These are phyloP conservation scores for Fusarium scirpi DNA, from an alignment of 2,329 filamentous ascomycete species.

Conservation along the genomic window DNA sequence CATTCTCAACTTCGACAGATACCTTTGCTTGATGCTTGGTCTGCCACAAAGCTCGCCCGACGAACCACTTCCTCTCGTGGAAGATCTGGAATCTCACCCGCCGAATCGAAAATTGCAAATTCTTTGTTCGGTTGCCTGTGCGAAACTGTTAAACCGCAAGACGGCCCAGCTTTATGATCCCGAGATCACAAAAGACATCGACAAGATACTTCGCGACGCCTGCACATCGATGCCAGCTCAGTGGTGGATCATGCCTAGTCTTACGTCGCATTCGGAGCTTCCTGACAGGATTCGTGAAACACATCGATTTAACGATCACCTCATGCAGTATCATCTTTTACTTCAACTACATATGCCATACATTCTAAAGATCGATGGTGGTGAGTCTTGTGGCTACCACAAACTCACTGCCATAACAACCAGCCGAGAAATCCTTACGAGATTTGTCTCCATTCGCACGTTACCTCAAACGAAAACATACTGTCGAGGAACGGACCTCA, in stretches of 20 bases:
- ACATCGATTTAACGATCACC: conserved; percentile 57
- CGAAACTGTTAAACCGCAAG: conserved; percentile 61
- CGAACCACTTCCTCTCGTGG: conserved; percentile 50
- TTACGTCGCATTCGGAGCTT: conserved; percentile 25
- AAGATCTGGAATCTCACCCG: conserved; percentile 48
- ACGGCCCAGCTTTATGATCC: conserved; percentile 44
- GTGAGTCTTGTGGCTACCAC: conserved; percentile 58
- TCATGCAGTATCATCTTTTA: conserved; percentile 63
- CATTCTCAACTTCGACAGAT: conserved; percentile 59
- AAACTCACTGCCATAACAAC: conserved; percentile 59
- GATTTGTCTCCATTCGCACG: conserved; percentile 59
- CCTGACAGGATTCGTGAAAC: conserved; percentile 47
- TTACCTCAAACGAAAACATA: conserved; percentile 56
- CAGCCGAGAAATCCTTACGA: conserved; percentile 62
- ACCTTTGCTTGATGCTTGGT: conserved; percentile 61
- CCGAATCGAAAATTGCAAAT: conserved; percentile 60
- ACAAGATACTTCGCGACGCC: conserved; percentile 60
- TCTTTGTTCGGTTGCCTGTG: conserved; percentile 56
- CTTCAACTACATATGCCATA: conserved; percentile 67
- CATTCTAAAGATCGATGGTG: conserved; percentile 56
- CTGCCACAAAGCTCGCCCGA: conserved; percentile 58
- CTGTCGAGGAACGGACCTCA: conserved; percentile 62
- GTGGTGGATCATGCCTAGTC: conserved; percentile 61
- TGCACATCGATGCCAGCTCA: conserved; percentile 55
- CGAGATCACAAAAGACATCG: conserved; percentile 55